Evolutionary conservation across 176 grass and related monocot genomes (phyloP).

Genomic region (Musa troglodytarum): DNA sequence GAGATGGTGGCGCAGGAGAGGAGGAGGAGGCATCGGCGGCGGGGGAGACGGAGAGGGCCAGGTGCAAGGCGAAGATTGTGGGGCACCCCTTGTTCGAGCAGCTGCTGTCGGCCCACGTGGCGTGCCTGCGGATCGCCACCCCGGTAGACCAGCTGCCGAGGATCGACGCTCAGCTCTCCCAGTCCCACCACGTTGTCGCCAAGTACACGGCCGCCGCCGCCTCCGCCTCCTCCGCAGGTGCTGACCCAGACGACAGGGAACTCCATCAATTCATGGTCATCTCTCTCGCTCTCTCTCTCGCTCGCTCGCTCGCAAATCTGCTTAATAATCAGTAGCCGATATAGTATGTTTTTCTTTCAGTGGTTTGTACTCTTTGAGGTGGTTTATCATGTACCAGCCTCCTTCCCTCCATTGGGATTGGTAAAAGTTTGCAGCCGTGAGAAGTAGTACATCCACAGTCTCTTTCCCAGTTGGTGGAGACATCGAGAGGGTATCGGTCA

Average conservation of each 20-base stretch:
- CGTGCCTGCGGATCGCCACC: conserved; percentile 24
- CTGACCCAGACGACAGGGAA: not conserved
- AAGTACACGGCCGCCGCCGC: conserved; percentile 8
- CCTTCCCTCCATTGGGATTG: too few relatives aligned
- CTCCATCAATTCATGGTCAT: conserved; percentile 27
- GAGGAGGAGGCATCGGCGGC: not conserved
- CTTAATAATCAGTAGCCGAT: too few relatives aligned
- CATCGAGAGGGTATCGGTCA: too few relatives aligned
- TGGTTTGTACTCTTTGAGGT: too few relatives aligned
- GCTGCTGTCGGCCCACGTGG: conserved; percentile 21
- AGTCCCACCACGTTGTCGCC: conserved; percentile 17
- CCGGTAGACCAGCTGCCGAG: conserved; percentile 26
- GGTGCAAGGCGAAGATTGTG: conserved; percentile 16
- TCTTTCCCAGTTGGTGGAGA: too few relatives aligned
- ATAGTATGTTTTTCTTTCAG: too few relatives aligned
- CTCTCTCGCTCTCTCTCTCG: not conserved
- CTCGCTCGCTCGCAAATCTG: not conserved
- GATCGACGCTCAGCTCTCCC: conserved; percentile 26
- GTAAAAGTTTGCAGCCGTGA: too few relatives aligned
- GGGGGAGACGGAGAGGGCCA: not conserved
- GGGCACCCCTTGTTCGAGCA: conserved; percentile 27
- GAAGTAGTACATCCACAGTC: too few relatives aligned
- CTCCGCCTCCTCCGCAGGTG: not conserved
- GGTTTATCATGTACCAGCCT: too few relatives aligned
- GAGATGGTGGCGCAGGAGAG: not conserved